Percentiles rank a stretch among this genome's conserved stretches.
phyloP scores from a whole-genome alignment of 306 rosid species.

The Vicia faba region DNA sequence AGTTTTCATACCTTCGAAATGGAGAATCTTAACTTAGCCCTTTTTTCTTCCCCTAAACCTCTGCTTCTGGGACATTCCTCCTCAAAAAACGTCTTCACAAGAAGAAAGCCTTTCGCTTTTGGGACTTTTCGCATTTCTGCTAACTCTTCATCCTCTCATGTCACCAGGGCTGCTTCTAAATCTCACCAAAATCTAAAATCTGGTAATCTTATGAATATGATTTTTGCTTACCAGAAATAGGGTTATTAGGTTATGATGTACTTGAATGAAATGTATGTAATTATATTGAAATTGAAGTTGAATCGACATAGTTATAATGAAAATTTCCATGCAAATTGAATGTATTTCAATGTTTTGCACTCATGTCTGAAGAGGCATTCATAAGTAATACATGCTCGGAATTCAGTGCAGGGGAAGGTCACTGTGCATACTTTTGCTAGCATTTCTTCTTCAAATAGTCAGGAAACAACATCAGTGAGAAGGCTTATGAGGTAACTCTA shows the following conservation, averaged over 20 bases:
- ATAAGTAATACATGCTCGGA: conserved; percentile 29
- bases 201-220: conserved; percentile 30
- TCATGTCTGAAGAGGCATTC: not conserved
- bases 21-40: conserved; percentile 52
- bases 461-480: conserved; percentile 68
- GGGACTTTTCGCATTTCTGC: conserved; percentile 41
- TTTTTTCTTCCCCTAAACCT: conserved; percentile 49
- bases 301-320: not conserved
- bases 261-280: conserved; percentile 11
- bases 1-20: too few species aligned
- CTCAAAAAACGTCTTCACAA: conserved; percentile 34
- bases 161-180: conserved; percentile 30
- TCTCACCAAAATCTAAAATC: conserved; percentile 40
- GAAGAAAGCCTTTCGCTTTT: conserved; percentile 39
- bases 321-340: not conserved
- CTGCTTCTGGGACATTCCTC: conserved; percentile 40
- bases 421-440: conserved; percentile 58
- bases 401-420: conserved; percentile 57
- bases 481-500: too few species aligned
- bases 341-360: too few species aligned
- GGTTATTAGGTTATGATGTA: conserved; percentile 4
- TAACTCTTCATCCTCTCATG: conserved; percentile 34
- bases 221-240: not conserved
- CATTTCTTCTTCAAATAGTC: conserved; percentile 67
- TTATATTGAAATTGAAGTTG: not conserved